phyloP scores from a whole-genome alignment of 2,329 filamentous ascomycete species.

The Cytospora piceae region DNA sequence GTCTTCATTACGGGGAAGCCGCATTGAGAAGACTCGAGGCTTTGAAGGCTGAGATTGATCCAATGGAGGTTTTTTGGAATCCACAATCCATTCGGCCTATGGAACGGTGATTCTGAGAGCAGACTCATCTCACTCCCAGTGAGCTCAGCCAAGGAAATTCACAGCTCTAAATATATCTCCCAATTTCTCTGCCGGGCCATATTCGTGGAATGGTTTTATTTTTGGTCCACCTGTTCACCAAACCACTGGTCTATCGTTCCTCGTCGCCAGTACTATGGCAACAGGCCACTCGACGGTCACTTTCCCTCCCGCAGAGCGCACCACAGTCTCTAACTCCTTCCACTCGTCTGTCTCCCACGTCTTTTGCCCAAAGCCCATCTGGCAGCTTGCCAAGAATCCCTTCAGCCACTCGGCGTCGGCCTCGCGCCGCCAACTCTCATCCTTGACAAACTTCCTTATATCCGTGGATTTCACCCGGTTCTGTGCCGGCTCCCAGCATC shows the following conservation, averaged over 20 bases:
- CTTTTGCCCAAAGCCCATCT: slow-evolving; percentile 31
- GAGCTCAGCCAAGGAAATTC: neutral
- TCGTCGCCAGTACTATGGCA: slow-evolving; percentile 31
- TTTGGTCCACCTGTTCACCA: neutral
- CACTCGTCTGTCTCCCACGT: slow-evolving; percentile 31
- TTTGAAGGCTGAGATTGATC: slow-evolving; percentile 17
- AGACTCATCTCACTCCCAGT: neutral
- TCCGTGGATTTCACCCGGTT: slow-evolving; percentile 17
- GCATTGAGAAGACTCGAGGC: slow-evolving; percentile 11
- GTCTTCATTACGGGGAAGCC: slow-evolving; percentile 10
- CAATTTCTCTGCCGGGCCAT: neutral
- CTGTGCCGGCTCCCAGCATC: slow-evolving; percentile 24
- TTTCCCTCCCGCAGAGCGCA: slow-evolving; percentile 17
- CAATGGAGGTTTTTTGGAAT: slow-evolving; percentile 22
- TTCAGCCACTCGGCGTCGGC: slow-evolving; percentile 32
- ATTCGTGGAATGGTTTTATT: neutral
- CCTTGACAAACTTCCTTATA: slow-evolving; percentile 1
- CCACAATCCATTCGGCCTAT: slow-evolving; percentile 20
- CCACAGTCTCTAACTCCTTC: slow-evolving; percentile 30
- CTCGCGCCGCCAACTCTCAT: slow-evolving; percentile 30
- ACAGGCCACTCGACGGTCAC: slow-evolving; percentile 32
- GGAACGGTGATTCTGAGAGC: neutral
- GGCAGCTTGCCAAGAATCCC: slow-evolving; percentile 31
- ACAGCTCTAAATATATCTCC: neutral
- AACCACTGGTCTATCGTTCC: slow-evolving; percentile 17